phyloP scores from a whole-genome alignment of 108 stramenopile species.

The Schizochytrium sp. region DNA sequence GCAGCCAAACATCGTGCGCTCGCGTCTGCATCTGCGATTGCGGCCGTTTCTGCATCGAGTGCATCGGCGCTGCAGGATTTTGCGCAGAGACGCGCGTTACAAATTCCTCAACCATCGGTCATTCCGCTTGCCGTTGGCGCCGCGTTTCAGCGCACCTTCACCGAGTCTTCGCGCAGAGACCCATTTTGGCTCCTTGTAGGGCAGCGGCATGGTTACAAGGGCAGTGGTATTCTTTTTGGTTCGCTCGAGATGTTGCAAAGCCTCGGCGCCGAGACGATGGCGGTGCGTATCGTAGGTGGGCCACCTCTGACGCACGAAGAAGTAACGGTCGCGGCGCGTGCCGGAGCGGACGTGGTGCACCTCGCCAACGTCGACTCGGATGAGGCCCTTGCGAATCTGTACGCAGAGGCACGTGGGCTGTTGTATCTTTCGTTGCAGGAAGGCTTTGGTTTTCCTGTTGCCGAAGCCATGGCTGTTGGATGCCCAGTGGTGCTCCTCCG shows the following conservation, averaged over 20 bases:
- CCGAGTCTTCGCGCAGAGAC: too few relatives aligned
- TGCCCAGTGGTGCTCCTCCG: slow-evolving; percentile 7
- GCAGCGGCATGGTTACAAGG: slow-evolving; percentile 29
- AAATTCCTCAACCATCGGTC: background rate
- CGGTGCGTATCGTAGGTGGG: background rate
- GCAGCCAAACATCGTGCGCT: background rate
- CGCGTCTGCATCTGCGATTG: background rate
- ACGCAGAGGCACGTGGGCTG: slow-evolving; percentile 25
- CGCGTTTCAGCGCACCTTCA: background rate
- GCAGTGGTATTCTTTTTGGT: background rate
- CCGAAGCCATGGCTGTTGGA: slow-evolving; percentile 28
- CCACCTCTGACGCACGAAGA: background rate
- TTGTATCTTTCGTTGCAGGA: slow-evolving; percentile 26
- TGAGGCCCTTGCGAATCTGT: background rate
- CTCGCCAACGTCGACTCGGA: background rate
- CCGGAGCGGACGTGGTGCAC: background rate
- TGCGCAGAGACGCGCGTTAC: background rate
- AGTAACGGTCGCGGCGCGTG: background rate
- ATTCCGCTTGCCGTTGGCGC: background rate
- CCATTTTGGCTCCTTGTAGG: slow-evolving; percentile 26
- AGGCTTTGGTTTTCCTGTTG: slow-evolving; percentile 34
- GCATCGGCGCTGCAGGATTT: background rate
- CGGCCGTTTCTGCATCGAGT: background rate
- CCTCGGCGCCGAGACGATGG: too few relatives aligned
- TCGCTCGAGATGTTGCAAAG: background rate